Percentiles rank a stretch among this genome's conserved stretches.
Conservation (phyloP, 2,329 filamentous ascomycete genomes). For the Colletotrichum sublineola region DNA sequence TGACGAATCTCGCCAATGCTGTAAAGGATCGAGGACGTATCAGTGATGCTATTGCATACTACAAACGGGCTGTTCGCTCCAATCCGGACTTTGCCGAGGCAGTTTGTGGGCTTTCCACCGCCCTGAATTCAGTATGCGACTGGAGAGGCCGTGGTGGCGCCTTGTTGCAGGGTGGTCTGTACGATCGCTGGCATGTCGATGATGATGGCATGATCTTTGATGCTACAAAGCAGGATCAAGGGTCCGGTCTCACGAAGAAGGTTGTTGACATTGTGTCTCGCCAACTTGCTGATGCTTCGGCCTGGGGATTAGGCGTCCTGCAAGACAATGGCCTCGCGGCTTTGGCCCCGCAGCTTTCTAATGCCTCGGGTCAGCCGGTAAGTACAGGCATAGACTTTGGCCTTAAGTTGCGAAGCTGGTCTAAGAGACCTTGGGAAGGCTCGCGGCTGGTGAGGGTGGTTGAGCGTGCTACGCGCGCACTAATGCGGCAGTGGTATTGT, state of each 20-base stretch:
- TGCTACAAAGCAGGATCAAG: slow-evolving; percentile 69
- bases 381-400: slow-evolving; percentile 54
- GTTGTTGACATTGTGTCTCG: slow-evolving; percentile 92
- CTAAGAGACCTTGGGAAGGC: slow-evolving; percentile 86
- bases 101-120: slow-evolving; percentile 94
- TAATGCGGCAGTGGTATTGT: slow-evolving; percentile 88
- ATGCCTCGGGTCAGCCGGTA: slow-evolving; percentile 53
- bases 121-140: slow-evolving; percentile 95
- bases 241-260: slow-evolving; percentile 87
- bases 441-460: slow-evolving; percentile 85
- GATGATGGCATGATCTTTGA: slow-evolving; percentile 86
- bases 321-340: slow-evolving; percentile 65
- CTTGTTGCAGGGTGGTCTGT: slow-evolving; percentile 76
- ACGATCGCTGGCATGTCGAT: slow-evolving; percentile 95
- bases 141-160: slow-evolving; percentile 93
- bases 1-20: slow-evolving; percentile 96
- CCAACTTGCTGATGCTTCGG: slow-evolving; percentile 87
- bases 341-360: slow-evolving; percentile 61
- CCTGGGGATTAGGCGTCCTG: slow-evolving; percentile 84
- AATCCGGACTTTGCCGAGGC: slow-evolving; percentile 98
- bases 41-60: slow-evolving; percentile 91
- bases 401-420: slow-evolving; percentile 69
- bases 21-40: slow-evolving; percentile 97
- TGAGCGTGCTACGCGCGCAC: slow-evolving; percentile 83
- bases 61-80: slow-evolving; percentile 88